Evolutionary conservation across 805 yeast species (phyloP).

Genomic region (Groenewaldozyma salmanticensis): DNA sequence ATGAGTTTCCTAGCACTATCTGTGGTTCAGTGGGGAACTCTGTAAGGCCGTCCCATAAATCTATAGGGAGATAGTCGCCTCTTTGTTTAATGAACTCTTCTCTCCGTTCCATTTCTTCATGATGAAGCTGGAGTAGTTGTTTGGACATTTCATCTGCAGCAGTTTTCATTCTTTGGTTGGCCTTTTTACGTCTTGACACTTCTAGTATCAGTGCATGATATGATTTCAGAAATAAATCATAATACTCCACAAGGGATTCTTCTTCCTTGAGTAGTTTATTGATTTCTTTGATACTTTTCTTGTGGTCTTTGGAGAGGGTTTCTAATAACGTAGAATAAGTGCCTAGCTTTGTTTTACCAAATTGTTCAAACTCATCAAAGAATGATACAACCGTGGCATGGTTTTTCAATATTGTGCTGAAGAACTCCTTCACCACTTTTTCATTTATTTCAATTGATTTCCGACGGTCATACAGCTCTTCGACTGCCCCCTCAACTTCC

Average conservation of each 20-base stretch:
- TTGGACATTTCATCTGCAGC: slow-evolving; percentile 35
- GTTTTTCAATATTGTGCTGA: slow-evolving; percentile 17
- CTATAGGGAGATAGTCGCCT: slow-evolving; percentile 49
- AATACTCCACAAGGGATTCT: slow-evolving; percentile 38
- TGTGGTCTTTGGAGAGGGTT: slow-evolving; percentile 15
- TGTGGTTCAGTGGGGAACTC: slow-evolving; percentile 25
- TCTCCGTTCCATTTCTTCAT: slow-evolving; percentile 37
- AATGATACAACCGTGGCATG: slow-evolving; percentile 17
- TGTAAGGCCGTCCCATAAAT: slow-evolving; percentile 39
- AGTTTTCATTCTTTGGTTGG: slow-evolving; percentile 32
- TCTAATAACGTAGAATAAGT: slow-evolving; percentile 16
- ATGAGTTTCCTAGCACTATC: slow-evolving; percentile 12
- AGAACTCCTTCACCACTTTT: slow-evolving; percentile 14
- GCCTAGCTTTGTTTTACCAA: slow-evolving; percentile 14
- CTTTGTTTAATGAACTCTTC: slow-evolving; percentile 35
- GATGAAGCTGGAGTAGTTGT: slow-evolving; percentile 31
- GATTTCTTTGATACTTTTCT: slow-evolving; percentile 20
- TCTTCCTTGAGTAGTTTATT: slow-evolving; percentile 27
- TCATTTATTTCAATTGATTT: slow-evolving; percentile 13
- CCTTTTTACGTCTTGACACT: slow-evolving; percentile 38
- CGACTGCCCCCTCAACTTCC: slow-evolving; percentile 25
- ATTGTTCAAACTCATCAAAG: slow-evolving; percentile 12
- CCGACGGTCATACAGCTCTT: slow-evolving; percentile 17
- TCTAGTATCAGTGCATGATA: slow-evolving; percentile 46
- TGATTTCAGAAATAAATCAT: slow-evolving; percentile 39